Conservation (phyloP, 352 stramenopile genomes). For the Thalassiosira mediterranea region DNA sequence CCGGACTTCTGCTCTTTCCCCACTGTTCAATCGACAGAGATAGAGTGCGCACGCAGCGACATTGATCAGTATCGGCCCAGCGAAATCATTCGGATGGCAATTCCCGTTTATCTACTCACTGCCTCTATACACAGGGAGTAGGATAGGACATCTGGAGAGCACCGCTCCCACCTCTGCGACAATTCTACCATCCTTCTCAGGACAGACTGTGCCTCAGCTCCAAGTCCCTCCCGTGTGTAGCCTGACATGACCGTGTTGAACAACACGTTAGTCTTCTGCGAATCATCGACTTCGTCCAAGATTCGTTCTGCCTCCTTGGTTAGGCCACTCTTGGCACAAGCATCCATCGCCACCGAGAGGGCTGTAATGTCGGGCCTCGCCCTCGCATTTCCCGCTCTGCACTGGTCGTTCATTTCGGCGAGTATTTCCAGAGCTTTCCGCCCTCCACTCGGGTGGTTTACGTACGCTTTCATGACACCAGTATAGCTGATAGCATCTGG, state of each 20-base stretch:
- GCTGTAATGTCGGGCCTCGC: slow-evolving; percentile 43
- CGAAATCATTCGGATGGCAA: no score
- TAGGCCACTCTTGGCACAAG: slow-evolving; percentile 49
- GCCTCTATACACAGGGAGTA: slow-evolving; percentile 45
- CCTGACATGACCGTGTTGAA: slow-evolving; percentile 50
- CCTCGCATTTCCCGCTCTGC: slow-evolving; percentile 31
- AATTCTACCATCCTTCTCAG: slow-evolving; percentile 47
- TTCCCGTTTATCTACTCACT: no score
- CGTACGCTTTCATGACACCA: slow-evolving; percentile 50
- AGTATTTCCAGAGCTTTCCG: slow-evolving; percentile 42
- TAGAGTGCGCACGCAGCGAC: background rate
- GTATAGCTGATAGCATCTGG: slow-evolving; percentile 53
- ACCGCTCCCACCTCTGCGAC: slow-evolving; percentile 17
- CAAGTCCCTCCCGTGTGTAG: slow-evolving; percentile 48
- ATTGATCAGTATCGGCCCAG: background rate
- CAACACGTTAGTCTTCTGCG: slow-evolving; percentile 36
- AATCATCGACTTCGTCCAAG: slow-evolving; percentile 41
- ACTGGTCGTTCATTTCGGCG: slow-evolving; percentile 54
- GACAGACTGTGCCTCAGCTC: slow-evolving; percentile 28
- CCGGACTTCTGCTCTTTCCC: slow-evolving; percentile 25
- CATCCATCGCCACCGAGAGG: slow-evolving; percentile 49
- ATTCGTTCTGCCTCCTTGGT: slow-evolving; percentile 27
- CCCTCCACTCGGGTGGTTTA: slow-evolving; percentile 39
- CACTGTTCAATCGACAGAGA: slow-evolving; percentile 17
- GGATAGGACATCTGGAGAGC: slow-evolving; percentile 37